A percentile compares a stretch with the other conserved stretches of the same genome.
phyloP scores from a whole-genome alignment of 1,284 basidiomycete genomes.

The Calocybe gambosa region DNA sequence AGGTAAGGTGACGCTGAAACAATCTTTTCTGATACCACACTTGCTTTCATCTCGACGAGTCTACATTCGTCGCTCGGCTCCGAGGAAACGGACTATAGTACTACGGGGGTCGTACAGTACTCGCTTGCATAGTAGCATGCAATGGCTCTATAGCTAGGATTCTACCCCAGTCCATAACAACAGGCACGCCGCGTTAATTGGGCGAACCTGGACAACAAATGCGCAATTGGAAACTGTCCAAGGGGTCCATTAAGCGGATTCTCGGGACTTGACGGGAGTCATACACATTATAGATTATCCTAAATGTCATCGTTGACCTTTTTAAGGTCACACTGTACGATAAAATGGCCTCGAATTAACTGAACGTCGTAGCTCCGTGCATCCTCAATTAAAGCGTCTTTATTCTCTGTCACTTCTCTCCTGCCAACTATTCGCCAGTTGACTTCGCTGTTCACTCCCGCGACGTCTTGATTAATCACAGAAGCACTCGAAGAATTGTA shows the following conservation, averaged over 20 bases:
- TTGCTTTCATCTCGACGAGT: neutral
- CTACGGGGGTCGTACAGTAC: too few relatives aligned
- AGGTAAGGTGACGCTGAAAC: constrained; percentile 1
- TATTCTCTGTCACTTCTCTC: constrained; percentile 1
- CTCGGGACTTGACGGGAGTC: neutral
- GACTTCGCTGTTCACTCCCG: constrained; percentile 18
- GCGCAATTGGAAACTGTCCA: constrained; percentile 6
- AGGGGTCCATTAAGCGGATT: neutral
- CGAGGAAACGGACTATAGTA: neutral
- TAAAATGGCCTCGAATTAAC: neutral
- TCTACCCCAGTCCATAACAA: constrained; percentile 11
- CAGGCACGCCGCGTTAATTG: constrained; percentile 11
- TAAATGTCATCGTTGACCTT: neutral
- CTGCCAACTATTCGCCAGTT: constrained; percentile 9
- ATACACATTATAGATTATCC: too few relatives aligned
- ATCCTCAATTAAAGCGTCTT: neutral
- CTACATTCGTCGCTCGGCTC: constrained; percentile 8
- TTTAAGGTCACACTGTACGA: neutral
- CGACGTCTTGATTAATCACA: constrained; percentile 20
- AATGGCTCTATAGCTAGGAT: neutral
- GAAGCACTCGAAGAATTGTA: constrained; percentile 4
- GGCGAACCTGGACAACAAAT: too few relatives aligned
- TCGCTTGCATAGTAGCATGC: too few relatives aligned
- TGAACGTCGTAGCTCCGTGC: neutral
- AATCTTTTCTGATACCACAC: neutral